These are phyloP conservation scores for Iris macrosiphon DNA, from an alignment of 106 monocot species.

Conservation along the genomic window DNA sequence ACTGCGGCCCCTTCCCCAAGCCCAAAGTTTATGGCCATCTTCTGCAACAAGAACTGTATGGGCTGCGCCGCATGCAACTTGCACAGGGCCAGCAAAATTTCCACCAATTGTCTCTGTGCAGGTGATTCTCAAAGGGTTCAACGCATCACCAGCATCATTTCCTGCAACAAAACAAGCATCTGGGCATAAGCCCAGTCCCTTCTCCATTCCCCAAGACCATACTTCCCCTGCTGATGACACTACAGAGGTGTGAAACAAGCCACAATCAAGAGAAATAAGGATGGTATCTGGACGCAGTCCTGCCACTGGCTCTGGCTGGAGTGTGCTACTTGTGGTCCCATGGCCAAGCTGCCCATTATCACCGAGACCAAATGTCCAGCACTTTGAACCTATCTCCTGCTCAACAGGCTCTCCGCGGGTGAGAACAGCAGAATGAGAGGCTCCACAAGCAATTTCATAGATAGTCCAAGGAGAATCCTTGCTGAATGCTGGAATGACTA, in stretches of 20 bases:
- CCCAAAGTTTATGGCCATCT: conserved; percentile 73
- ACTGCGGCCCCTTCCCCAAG: conserved; percentile 76
- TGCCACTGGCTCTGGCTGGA: conserved; percentile 34
- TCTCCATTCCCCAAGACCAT: conserved; percentile 94
- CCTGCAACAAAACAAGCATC: conserved; percentile 48
- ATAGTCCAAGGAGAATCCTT: conserved; percentile 57
- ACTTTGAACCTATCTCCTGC: conserved; percentile 42
- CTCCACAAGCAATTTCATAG: conserved; percentile 77
- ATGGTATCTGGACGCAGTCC: conserved; percentile 38
- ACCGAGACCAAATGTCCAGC: conserved; percentile 83
- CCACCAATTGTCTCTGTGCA: conserved; percentile 20
- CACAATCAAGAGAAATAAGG: conserved; percentile 69
- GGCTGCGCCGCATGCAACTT: conserved; percentile 72
- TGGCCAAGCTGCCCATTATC: conserved; percentile 87
- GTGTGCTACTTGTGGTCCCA: conserved; percentile 34
- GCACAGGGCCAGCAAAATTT: conserved; percentile 32
- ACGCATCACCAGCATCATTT: conserved; percentile 56
- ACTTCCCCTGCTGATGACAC: conserved; percentile 59
- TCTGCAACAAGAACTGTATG: conserved; percentile 62
- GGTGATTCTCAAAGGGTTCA: conserved; percentile 28
- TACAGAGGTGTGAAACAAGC: conserved; percentile 70
- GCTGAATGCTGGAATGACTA: conserved; percentile 34
- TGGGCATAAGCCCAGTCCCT: conserved; percentile 69
- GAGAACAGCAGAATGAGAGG: conserved; percentile 69
- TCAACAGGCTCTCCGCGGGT: conserved; percentile 40